phyloP scores from a whole-genome alignment of 345 rosid species.

The Cochlearia excelsa region DNA sequence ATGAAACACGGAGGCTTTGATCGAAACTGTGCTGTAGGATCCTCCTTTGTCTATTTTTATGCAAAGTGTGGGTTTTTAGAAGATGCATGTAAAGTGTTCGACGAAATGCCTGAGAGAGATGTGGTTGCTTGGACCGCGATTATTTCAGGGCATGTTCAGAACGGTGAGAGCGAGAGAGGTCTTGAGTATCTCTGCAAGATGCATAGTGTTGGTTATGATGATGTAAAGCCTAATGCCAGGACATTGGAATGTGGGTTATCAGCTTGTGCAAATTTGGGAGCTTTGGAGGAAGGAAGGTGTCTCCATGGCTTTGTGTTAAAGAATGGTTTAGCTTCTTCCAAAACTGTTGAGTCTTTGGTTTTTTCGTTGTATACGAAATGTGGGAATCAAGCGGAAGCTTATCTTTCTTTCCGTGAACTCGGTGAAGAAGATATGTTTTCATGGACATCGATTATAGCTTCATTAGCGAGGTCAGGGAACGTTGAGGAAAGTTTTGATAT shows the following conservation, averaged over 20 bases:
- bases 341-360: slow-evolving; percentile 41
- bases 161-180: slow-evolving; percentile 53
- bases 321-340: slow-evolving; percentile 45
- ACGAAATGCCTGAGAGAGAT: slow-evolving; percentile 19
- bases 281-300: slow-evolving; percentile 47
- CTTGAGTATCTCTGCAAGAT: slow-evolving; percentile 49
- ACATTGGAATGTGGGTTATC: slow-evolving; percentile 61
- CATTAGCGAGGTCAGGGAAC: slow-evolving; percentile 46
- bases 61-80: slow-evolving; percentile 44
- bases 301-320: slow-evolving; percentile 57
- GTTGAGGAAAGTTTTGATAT: slow-evolving; percentile 44
- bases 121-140: slow-evolving; percentile 70
- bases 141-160: slow-evolving; percentile 59
- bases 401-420: slow-evolving; percentile 48
- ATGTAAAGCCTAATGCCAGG: slow-evolving; percentile 53
- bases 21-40: slow-evolving; percentile 46
- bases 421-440: slow-evolving; percentile 52
- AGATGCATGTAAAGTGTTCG: slow-evolving; percentile 50
- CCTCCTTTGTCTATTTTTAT: slow-evolving; percentile 59
- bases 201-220: slow-evolving; percentile 40
- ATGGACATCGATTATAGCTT: slow-evolving; percentile 66
- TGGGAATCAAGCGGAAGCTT: slow-evolving; percentile 46
- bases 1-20: slow-evolving; percentile 46
- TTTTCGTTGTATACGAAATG: slow-evolving; percentile 56
- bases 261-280: slow-evolving; percentile 57